These are phyloP conservation scores for Cryphonectria nitschkei DNA, from an alignment of 2,329 filamentous ascomycete species.

Conservation along the genomic window DNA sequence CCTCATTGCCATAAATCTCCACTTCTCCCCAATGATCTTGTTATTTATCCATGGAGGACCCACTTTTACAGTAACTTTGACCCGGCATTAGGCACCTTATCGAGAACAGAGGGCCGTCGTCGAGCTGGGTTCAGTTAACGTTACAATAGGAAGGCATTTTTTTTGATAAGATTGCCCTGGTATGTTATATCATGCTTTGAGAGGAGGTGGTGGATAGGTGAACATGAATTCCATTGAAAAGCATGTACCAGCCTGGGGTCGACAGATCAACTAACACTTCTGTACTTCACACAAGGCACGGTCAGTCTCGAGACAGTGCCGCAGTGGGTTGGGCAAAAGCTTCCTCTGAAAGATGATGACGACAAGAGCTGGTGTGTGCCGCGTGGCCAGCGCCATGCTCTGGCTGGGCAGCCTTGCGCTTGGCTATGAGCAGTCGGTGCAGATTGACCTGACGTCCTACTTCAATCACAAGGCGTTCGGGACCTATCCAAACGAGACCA, in stretches of 20 bases:
- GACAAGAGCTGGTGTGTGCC: neutral
- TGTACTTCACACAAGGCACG: neutral
- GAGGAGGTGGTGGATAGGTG: neutral
- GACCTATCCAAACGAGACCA: slow-evolving; percentile 46
- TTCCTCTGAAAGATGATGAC: slow-evolving; percentile 5
- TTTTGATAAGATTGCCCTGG: neutral
- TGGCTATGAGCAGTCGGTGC: slow-evolving; percentile 33
- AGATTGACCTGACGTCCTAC: slow-evolving; percentile 39
- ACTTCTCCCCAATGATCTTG: neutral
- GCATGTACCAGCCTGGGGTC: neutral
- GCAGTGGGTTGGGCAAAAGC: neutral
- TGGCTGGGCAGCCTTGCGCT: slow-evolving; percentile 12
- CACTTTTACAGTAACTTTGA: slow-evolving; percentile 4
- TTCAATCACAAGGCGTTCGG: slow-evolving; percentile 55
- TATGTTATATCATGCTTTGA: no score
- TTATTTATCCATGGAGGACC: neutral
- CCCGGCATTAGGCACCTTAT: slow-evolving; percentile 8
- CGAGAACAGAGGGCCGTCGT: neutral
- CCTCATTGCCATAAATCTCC: neutral
- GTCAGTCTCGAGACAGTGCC: neutral
- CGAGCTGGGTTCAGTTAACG: neutral
- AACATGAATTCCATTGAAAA: neutral
- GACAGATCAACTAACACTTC: neutral
- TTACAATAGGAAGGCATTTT: neutral
- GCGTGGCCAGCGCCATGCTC: slow-evolving; percentile 2